Evolutionary conservation across 352 stramenopile genomes (phyloP).

Genomic region (Phytophthora niederhauseri): DNA sequence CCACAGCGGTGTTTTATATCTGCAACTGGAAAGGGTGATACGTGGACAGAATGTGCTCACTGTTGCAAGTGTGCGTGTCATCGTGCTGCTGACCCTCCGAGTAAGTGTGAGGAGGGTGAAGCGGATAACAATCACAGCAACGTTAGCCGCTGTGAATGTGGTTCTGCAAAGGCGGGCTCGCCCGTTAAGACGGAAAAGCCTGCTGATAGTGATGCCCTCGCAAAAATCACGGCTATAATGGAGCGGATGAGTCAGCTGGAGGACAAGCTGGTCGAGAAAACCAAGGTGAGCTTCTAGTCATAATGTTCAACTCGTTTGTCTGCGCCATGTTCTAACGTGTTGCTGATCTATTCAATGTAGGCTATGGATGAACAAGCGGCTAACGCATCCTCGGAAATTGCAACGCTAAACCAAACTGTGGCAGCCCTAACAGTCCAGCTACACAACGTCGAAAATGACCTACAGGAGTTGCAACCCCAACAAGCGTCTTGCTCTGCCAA

Average conservation of each 20-base stretch:
- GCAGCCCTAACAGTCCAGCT: conserved; percentile 49
- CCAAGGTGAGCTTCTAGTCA: conserved; percentile 38
- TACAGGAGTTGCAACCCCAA: conserved; percentile 50
- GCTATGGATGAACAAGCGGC: conserved; percentile 41
- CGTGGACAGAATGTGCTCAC: conserved; percentile 33
- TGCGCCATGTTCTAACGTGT: not conserved
- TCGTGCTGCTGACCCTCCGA: conserved; percentile 10
- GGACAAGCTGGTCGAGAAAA: conserved; percentile 46
- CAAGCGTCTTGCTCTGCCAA: conserved; percentile 26
- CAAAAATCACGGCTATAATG: conserved; percentile 36
- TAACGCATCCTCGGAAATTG: conserved; percentile 42
- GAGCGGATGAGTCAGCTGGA: conserved; percentile 52
- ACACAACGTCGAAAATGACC: conserved; percentile 45
- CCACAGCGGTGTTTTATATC: conserved; percentile 16
- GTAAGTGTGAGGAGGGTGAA: conserved; percentile 6
- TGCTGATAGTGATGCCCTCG: conserved; percentile 14
- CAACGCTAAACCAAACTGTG: conserved; percentile 53
- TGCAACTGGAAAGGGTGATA: conserved; percentile 19
- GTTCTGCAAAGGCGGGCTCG: not conserved
- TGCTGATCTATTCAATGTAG: conserved; percentile 24
- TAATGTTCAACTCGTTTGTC: not conserved
- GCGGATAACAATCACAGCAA: not conserved
- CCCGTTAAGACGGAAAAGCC: conserved; percentile 1
- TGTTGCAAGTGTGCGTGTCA: conserved; percentile 60
- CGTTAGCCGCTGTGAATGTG: not conserved